Base-by-base conservation (phyloP, 2,329 filamentous ascomycete species). In the Botrytis pseudocinerea region DNA sequence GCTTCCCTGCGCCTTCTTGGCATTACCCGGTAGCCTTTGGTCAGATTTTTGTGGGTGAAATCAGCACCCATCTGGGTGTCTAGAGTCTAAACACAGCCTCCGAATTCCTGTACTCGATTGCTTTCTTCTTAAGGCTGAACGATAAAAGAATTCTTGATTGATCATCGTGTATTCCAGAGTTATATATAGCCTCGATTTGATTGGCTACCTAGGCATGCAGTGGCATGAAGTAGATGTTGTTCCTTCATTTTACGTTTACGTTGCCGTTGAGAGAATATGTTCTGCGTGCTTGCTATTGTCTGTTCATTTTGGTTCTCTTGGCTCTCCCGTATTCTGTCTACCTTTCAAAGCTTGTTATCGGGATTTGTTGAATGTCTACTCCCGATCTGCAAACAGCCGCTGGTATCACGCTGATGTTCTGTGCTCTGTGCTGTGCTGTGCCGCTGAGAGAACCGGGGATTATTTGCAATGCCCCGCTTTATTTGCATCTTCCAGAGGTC, bases 381-480 rank as follows among this genome's bases (percentile, higher is more conserved):
- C 35, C 35, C 25, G 25, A 38, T 62, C 35, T 62, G 60, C 60
- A 62, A 40, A 57, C 51, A 57, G n/a, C 51, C 51, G 51, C 51
- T 28, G 51, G n/a, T 57, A 57, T 57, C 51, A 57, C 51, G n/a
- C n/a, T 62, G 60, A 8, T 62, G 35, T 62, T 62, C 35, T n/a
- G 59, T 38, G 59, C 59, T 61, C 35, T 40, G 28, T 35, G 51
- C 51, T 57, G 57, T 60, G 35, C 59, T 62, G 60, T 38, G 28
- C 60, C 35, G 60, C 60, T 62, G 60, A 9, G 22, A 16, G 35
- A 62, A 40, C 25, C 35, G 60, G 60, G 51, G 14, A n/a, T 25
- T 42, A n/a, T n/a, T 62, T 42, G 38, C 60, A 62, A 62, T 62
- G 32, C 63, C 32, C 63, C 63, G 46, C 32, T 51, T 66, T 66